Evolutionary conservation across 116 monocot species (phyloP), one percentile per base, ranked within the genome.

Genomic region (Phalaenopsis hybrid): DNA sequence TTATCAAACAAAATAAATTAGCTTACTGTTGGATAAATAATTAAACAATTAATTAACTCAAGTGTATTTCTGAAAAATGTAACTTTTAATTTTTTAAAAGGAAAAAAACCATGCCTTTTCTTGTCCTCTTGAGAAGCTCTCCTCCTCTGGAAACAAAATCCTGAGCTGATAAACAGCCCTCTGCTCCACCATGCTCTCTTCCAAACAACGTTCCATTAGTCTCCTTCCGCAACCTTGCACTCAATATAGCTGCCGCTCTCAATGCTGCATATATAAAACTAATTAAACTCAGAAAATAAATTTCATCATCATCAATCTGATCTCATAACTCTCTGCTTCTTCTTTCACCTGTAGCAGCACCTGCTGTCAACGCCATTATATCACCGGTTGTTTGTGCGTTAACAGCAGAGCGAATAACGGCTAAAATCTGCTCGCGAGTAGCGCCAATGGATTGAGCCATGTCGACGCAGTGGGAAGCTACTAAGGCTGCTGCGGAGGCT

Each of bases 91-190:
- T 10, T 50, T 31, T 33, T 5, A 72, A 34, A 4, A 11, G 4
- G n/a, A 41, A 41, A 73, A 41, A 73, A 48, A 67, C 9, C 8
- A 75, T 75, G 43, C 90, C 90, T 86, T 90, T 88, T 78, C 90
- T 90, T 23, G 90, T 90, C 67, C 84, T 81, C 77, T 90, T 90
- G 25, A 90, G 84, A 16, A 90, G 90, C 25, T 87, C 85, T 44
- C 82, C 80, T 3, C 90, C 90, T 63, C 70, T 83, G 57, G 81
- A 84, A 67, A 90, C 84, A 80, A 90, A 86, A 61, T 58, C 34
- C 44, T 88, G 50, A 6, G 88, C 82, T 45, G 88, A 83, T 45
- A 63, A 69, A 37, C 67, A 76, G 10, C 81, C 81, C 3, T 81
- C 84, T 34, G 79, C 25, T 72, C 85, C 88, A 34, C 78, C 78